These are phyloP conservation scores for Mixia osmundae DNA, from an alignment of 1,284 basidiomycete genomes.

Conservation along the genomic window DNA sequence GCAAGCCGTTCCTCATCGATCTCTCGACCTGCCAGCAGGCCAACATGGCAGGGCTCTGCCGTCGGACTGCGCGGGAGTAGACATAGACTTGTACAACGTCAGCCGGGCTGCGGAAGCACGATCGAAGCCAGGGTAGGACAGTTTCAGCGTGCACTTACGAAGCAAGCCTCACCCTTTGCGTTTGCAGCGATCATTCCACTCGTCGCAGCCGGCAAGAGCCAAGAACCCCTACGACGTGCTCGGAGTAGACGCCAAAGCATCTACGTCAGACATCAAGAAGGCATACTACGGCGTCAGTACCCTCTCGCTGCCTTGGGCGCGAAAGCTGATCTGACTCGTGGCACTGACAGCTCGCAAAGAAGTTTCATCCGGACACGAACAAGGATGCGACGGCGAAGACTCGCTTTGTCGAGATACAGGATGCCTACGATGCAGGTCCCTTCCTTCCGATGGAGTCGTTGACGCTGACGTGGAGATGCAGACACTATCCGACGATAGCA, in stretches of 20 bases:
- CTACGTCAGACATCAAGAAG: conserved; percentile 80
- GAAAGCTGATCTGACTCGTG: conserved; percentile 29
- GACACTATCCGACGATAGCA: conserved; percentile 83
- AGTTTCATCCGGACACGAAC: conserved; percentile 94
- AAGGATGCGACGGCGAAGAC: conserved; percentile 75
- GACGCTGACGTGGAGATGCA: conserved; percentile 20
- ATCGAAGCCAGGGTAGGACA: too few relatives aligned
- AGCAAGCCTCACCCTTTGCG: background rate
- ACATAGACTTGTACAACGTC: too few relatives aligned
- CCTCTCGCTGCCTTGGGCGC: background rate
- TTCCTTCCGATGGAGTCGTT: background rate
- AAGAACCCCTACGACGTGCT: conserved; percentile 83
- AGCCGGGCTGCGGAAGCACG: too few relatives aligned
- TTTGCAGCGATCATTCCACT: conserved; percentile 46
- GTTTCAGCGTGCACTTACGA: background rate
- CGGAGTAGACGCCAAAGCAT: conserved; percentile 65
- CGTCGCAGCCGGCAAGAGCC: conserved; percentile 33
- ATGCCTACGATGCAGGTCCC: conserved; percentile 70
- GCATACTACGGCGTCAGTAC: conserved; percentile 64
- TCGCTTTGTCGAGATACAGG: conserved; percentile 89
- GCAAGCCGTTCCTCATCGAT: too few relatives aligned
- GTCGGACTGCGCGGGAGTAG: too few relatives aligned
- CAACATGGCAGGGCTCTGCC: too few relatives aligned
- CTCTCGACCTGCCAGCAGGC: too few relatives aligned
- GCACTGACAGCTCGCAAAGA: conserved; percentile 96